Conservation (phyloP, 2,329 filamentous ascomycete species). For the Domatiomyces globalis region DNA sequence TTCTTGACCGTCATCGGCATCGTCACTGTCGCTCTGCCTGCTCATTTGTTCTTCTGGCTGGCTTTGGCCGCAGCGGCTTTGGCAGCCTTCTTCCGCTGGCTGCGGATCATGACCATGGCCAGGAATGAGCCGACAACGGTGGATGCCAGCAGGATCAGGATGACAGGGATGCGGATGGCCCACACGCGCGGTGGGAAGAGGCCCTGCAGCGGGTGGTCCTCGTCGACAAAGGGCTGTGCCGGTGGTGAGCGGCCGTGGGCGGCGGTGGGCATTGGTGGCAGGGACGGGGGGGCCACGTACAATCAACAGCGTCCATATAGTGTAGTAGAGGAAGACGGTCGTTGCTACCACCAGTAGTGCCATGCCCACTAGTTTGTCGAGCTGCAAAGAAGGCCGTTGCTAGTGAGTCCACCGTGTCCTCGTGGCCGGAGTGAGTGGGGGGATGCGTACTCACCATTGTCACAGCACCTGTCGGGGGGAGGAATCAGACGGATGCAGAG, state of each 20-base stretch:
- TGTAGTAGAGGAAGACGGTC: slow-evolving; percentile 78
- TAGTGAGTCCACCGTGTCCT: not conserved
- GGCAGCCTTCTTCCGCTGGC: slow-evolving; percentile 91
- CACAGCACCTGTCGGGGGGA: not conserved
- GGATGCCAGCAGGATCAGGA: slow-evolving; percentile 79
- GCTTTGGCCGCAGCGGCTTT: slow-evolving; percentile 62
- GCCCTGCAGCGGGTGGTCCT: slow-evolving; percentile 80
- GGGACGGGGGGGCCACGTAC: slow-evolving; percentile 36
- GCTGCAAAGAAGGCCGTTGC: slow-evolving; percentile 37
- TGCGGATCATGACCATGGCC: slow-evolving; percentile 94
- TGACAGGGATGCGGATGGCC: slow-evolving; percentile 97
- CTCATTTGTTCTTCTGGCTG: not conserved
- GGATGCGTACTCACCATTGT: not conserved
- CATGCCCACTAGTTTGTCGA: slow-evolving; percentile 73
- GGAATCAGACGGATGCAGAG: not conserved
- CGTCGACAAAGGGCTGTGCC: slow-evolving; percentile 83
- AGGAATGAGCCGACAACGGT: slow-evolving; percentile 94
- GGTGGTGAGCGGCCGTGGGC: slow-evolving; percentile 1
- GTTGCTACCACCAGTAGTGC: slow-evolving; percentile 63
- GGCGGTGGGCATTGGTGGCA: not conserved
- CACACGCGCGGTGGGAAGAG: slow-evolving; percentile 95
- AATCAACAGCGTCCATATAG: slow-evolving; percentile 94
- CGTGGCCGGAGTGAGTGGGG: not conserved
- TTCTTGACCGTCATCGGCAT: not conserved
- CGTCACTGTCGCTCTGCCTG: too few species aligned